These are phyloP conservation scores for Leccinum pachyderme DNA, from an alignment of 1,284 basidiomycete species.

Conservation along the genomic window DNA sequence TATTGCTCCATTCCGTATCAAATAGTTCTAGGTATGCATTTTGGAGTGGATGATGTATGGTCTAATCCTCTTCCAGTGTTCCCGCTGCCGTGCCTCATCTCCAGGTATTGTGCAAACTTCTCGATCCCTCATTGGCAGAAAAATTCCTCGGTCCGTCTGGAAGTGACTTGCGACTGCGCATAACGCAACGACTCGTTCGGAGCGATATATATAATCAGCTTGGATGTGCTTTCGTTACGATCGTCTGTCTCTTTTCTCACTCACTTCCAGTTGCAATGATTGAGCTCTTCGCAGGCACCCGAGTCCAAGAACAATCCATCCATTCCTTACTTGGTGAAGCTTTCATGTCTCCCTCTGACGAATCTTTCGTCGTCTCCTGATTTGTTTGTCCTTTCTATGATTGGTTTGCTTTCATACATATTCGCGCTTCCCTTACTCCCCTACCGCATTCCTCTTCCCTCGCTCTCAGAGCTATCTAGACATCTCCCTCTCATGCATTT, in stretches of 20 bases:
- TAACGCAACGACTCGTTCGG: slow-evolving; percentile 19
- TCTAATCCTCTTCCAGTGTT: slow-evolving; percentile 27
- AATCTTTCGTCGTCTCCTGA: slow-evolving; percentile 33
- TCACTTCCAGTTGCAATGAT: not conserved
- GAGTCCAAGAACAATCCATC: slow-evolving; percentile 30
- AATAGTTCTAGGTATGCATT: slow-evolving; percentile 41
- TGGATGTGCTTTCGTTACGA: slow-evolving; percentile 17
- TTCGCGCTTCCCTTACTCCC: slow-evolving; percentile 65
- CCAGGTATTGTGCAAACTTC: slow-evolving; percentile 29
- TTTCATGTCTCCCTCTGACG: slow-evolving; percentile 26
- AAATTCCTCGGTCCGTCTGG: slow-evolving; percentile 12
- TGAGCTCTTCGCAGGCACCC: slow-evolving; percentile 16
- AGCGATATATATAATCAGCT: slow-evolving; percentile 21
- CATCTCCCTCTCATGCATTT: slow-evolving; percentile 45
- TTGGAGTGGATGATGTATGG: not conserved
- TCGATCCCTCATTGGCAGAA: slow-evolving; percentile 14
- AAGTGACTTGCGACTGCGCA: slow-evolving; percentile 9
- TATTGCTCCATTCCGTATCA: slow-evolving; percentile 54
- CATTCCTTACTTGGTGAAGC: slow-evolving; percentile 32
- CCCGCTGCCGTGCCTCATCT: slow-evolving; percentile 24
- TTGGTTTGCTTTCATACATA: slow-evolving; percentile 45
- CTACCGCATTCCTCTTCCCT: slow-evolving; percentile 59
- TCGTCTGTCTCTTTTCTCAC: slow-evolving; percentile 22
- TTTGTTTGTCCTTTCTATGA: slow-evolving; percentile 34
- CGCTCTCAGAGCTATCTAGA: slow-evolving; percentile 45